Base-by-base conservation (phyloP, 306 rosid species). In the Acacia confusa region DNA sequence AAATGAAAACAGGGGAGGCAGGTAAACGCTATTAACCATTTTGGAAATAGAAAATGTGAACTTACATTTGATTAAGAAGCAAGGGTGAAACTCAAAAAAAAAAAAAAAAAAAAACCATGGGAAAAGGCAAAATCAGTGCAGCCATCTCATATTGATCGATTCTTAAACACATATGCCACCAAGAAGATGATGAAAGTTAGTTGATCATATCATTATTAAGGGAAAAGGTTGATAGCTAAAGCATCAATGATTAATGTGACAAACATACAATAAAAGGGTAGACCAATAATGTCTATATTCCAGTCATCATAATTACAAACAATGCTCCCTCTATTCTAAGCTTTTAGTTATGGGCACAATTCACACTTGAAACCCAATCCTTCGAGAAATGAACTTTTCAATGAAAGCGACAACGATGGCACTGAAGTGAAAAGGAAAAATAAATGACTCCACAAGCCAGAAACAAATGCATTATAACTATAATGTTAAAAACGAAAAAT, bases 321-420 rank as follows among this genome's bases (percentile, higher is more conserved):
- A 9, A 77, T 25, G 52, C 52, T 43, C 40, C 78, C 58, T 32
- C 24, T 9, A 32, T 24, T 69, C 66, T 12, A 65, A 38, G 73
- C 17, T 68, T 68, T 41, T 50, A 40, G n/a, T n/a, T 14, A 41
- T 16, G 22, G 10, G 36, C 20, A 20, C 27, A 82, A 20, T 74
- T 22, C 68, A 61, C 36, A 27, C 8, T 61, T 36, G 28, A 61
- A 27, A 4, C 86, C 77, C 75, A 79, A 86, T 64, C 77, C 57
- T 71, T 36, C 24, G n/a, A 53, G 76, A 34, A 27, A 70, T 76
- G 60, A 63, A 47, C 53, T 73, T n/a, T 78, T 16, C 81, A 82
- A 24, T 36, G 57, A 77, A 27, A 72, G 25, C 15, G 5, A 72
- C 30, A 47, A 32, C 27, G 1, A 11, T 40, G n/a, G 2, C 53